phyloP scores from a whole-genome alignment of 2,329 filamentous ascomycete genomes.

The Arthroderma sp. region DNA sequence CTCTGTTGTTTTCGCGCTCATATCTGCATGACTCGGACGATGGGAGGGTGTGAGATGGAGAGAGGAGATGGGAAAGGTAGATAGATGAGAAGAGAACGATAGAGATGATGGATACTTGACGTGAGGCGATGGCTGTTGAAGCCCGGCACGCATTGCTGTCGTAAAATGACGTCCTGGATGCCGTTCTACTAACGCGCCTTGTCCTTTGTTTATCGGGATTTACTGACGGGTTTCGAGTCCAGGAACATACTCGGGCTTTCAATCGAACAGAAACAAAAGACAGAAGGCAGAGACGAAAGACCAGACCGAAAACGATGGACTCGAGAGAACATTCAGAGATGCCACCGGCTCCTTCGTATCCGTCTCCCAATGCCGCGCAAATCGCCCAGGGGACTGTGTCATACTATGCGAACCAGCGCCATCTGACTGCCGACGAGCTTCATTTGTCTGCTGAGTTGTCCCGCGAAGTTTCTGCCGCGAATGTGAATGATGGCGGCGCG shows the following conservation, averaged over 20 bases:
- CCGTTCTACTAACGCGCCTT: no score
- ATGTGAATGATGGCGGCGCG: conserved; percentile 27
- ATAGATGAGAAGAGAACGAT: no score
- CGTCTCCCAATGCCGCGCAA: conserved; percentile 32
- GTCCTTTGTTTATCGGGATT: no score
- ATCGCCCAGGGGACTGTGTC: conserved; percentile 31
- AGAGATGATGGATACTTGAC: no score
- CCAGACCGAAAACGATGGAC: conserved; percentile 21
- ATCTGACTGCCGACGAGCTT: conserved; percentile 35
- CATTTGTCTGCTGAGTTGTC: conserved; percentile 35
- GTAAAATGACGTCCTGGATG: no score
- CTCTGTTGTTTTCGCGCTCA: background rate
- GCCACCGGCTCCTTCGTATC: conserved; percentile 32
- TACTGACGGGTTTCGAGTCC: no score
- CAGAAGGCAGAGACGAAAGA: background rate
- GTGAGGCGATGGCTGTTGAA: no score
- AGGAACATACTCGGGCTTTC: no score
- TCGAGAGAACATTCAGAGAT: conserved; percentile 31
- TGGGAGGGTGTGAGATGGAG: no score
- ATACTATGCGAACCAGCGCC: conserved; percentile 30
- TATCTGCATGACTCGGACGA: no score
- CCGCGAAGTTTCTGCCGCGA: conserved; percentile 32
- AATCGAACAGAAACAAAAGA: background rate
- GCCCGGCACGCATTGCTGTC: no score
- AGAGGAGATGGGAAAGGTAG: no score